Conservation (phyloP, 495 filamentous ascomycete genomes). For the Penicillium manginii region DNA sequence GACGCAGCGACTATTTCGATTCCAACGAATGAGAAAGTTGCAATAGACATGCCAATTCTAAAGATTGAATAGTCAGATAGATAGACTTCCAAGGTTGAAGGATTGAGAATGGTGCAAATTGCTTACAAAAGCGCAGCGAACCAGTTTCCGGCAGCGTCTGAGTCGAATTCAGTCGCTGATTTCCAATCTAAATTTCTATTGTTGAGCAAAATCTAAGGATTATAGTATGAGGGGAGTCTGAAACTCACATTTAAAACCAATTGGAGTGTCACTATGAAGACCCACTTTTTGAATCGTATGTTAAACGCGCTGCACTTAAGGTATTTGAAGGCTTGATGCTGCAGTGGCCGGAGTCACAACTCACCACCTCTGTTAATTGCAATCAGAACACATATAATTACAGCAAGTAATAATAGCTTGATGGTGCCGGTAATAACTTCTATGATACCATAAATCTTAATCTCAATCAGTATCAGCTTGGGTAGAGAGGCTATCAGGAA, state of each 20-base stretch:
- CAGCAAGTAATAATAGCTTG: conserved; percentile 36
- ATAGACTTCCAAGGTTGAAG: no score
- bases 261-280: background rate
- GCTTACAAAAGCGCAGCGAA: conserved; percentile 39
- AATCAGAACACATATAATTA: conserved; percentile 35
- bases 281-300: conserved; percentile 10
- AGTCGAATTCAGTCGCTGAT: conserved; percentile 22
- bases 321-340: background rate
- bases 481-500: background rate
- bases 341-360: background rate
- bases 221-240: background rate
- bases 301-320: no score
- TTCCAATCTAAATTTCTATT: conserved; percentile 10
- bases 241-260: conserved; percentile 27
- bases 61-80: conserved; percentile 3
- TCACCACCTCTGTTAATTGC: conserved; percentile 32
- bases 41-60: conserved; percentile 47
- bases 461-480: background rate
- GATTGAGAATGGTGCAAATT: background rate
- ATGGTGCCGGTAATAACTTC: conserved; percentile 43
- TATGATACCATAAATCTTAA: conserved; percentile 41
- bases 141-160: conserved; percentile 29
- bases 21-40: conserved; percentile 48
- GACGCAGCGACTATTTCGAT: conserved; percentile 49
- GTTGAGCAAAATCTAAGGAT: no score